Base-by-base conservation (phyloP, 2,329 filamentous ascomycete genomes). In the Phialemoniopsis sp. region DNA sequence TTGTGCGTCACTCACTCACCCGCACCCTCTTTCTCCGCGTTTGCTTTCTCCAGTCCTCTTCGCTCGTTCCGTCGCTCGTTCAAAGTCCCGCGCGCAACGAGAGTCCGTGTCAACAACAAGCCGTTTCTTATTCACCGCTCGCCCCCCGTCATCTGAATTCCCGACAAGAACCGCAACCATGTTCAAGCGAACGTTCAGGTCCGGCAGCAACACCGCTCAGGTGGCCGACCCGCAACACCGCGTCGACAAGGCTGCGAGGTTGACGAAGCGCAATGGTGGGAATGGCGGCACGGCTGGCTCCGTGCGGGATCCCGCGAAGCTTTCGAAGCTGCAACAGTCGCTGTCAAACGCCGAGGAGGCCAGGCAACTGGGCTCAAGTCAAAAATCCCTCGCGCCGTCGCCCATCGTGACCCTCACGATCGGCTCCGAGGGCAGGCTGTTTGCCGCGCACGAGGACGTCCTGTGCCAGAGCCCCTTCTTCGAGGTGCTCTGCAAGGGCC, bases 381-480 rank as follows among this genome's bases (percentile, higher is more conserved):
- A 55, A 26, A 54, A 52, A 33, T 47, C 56, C 44, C 46, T 60
- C 43, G 53, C 66, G 34, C 67, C 73, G 47, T 80, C 79, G 46
- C 85, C 89, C 57, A 94, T 95, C 65, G 76, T 95, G 66, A 95
- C 89, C 44, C 73, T 96, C 53, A 82, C 86, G 51, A 82, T 96
- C 58, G 90, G 90, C 53, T 71, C 70, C 54, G 89, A 95, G 57
- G 85, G 86, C 61, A 86, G 90, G 56, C 76, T 95, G 63, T 96
- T 96, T 74, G 90, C 90, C 55, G 90, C 89, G 58, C 90, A 96
- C 67, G 88, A 96, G 74, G 87, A 95, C 67, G 84, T 95, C 56
- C 80, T 96, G 49, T 80, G 79, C 58, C 80, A 87, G 65, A 91
- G 89, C 60, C 85, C 89, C 50, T 94, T 87, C 66, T 94, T 96